Percentiles rank a stretch among this genome's conserved stretches.
Conservation (phyloP, 805 yeast species). For the Zygotorulaspora chibaensis region DNA sequence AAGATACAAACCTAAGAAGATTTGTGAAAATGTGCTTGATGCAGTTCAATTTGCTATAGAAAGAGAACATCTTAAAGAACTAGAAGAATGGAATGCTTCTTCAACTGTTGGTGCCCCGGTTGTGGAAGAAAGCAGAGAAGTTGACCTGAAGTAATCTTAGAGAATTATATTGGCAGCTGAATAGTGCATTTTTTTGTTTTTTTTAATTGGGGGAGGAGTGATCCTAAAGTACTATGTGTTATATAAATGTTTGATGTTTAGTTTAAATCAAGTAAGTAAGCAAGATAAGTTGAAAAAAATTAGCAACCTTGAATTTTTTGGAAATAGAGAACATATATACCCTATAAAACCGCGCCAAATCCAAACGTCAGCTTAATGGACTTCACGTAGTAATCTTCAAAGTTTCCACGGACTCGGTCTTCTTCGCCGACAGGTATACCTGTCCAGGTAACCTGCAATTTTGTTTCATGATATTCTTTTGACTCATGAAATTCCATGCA, state of each 20-base stretch:
- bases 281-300: background rate
- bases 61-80: conserved; percentile 68
- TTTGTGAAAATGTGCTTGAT: conserved; percentile 68
- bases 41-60: conserved; percentile 82
- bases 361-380: conserved; percentile 91
- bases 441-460: conserved; percentile 67
- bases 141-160: background rate
- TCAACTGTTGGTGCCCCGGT: conserved; percentile 51
- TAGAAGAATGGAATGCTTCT: conserved; percentile 65
- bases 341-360: conserved; percentile 80
- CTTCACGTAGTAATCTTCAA: conserved; percentile 83
- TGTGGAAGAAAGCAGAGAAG: conserved; percentile 39
- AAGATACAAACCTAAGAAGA: conserved; percentile 71
- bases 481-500: conserved; percentile 53
- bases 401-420: conserved; percentile 76
- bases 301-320: too few species aligned
- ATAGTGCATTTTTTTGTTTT: too few species aligned
- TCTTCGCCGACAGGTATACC: conserved; percentile 97
- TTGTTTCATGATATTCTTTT: conserved; percentile 82
- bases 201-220: background rate
- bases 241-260: conserved; percentile 1
- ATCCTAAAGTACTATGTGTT: background rate
- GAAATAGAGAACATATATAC: background rate
- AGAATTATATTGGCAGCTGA: too few species aligned
- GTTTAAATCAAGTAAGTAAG: background rate